Evolutionary conservation across 805 yeast genomes (phyloP), one percentile per base, ranked within the genome.

Genomic region (Saturnispora silvae): DNA sequence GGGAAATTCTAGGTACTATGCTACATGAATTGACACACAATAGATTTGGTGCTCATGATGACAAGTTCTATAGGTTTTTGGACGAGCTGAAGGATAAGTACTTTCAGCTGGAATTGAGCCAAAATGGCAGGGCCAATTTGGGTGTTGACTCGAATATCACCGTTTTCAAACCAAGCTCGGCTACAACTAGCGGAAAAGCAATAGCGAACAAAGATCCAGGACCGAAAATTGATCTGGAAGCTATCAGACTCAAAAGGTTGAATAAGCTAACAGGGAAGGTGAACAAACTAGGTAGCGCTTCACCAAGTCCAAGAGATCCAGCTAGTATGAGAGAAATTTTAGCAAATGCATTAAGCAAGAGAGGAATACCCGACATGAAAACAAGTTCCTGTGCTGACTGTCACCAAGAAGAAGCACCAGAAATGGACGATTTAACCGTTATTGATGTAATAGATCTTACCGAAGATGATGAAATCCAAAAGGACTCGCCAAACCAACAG

Each of bases 11-110:
- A 19, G 95, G 86, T 1, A 85, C 95, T 0, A 71, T 86, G 75
- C 61, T 89, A 4, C 97, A 89, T 56, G 97, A 89, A 54, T 63
- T 89, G 29, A 72, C 84, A 2, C 97, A 89, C 54, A 87, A 85
- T 53, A 53, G 65, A 16, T 62, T 63, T 49, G 95, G 96, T 0
- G 81, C 94, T 0, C 97, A 89, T 52, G 80, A 89, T 60, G 69
- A 60, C 3, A 59, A 59, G 41, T 89, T 89, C 52, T 83, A 83
- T 52, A 60, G 61, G 35, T 67, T 68, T 35, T 55, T 85, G 45
- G 89, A 81, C 38, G 74, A 70, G 41, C 61, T 81, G 28, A 71
- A 69, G 40, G 61, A 60, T 5, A 60, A 80, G 48, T 75, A 60
- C 48, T 65, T 64, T 36, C 59, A 62, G 7, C 50, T 68, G 30